Evolutionary conservation across 179 eudicot genomes (phyloP).

Genomic region (Silene noctiflora): DNA sequence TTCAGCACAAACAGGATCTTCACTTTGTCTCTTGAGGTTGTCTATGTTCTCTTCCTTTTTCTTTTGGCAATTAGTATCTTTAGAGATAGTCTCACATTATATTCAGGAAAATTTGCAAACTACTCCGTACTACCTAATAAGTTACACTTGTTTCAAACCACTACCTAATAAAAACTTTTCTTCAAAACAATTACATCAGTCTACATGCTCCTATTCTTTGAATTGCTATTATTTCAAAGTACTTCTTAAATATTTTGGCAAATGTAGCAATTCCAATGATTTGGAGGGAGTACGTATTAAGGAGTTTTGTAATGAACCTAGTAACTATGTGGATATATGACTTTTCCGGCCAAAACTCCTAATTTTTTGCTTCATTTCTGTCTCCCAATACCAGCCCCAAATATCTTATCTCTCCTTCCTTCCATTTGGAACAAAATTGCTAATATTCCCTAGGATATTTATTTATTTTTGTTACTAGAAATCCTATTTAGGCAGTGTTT

Average conservation of each 20-base stretch:
- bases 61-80: neutral
- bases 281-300: neutral
- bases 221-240: neutral
- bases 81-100: neutral
- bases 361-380: neutral
- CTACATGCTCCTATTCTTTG: neutral
- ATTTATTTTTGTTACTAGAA: too few relatives aligned
- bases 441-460: too few relatives aligned
- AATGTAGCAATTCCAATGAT: neutral
- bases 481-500: too few relatives aligned
- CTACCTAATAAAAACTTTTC: neutral
- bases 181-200: neutral
- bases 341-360: neutral
- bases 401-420: neutral
- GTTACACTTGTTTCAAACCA: neutral
- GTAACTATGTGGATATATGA: neutral
- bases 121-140: neutral
- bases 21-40: slow-evolving; percentile 87
- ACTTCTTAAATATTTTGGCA: neutral
- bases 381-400: neutral
- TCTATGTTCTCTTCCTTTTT: slow-evolving; percentile 4
- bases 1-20: slow-evolving; percentile 83
- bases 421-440: neutral
- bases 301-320: neutral
- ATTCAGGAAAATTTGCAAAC: neutral